Conservation (phyloP, 2,329 filamentous ascomycete genomes). For the Lecanicillium sp. region DNA sequence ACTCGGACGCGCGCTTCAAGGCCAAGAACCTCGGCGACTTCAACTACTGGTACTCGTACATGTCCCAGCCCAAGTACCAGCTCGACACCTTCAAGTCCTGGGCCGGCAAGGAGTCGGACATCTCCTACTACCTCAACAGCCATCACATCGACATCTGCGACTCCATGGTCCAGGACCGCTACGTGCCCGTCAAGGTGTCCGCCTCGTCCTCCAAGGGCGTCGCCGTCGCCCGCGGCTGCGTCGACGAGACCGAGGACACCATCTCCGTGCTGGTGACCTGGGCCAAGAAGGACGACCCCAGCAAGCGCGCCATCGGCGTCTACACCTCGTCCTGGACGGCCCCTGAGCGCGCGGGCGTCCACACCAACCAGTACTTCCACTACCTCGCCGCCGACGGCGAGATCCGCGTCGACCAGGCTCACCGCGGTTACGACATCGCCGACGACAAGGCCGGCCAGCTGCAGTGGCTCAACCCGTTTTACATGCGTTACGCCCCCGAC, state of each 20-base stretch:
- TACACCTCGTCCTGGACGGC: conserved; percentile 96
- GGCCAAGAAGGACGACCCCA: conserved; percentile 63
- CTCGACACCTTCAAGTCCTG: conserved; percentile 92
- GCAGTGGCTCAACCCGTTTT: conserved; percentile 90
- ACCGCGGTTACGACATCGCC: conserved; percentile 91
- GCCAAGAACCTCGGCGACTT: conserved; percentile 79
- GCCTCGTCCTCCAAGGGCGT: conserved; percentile 73
- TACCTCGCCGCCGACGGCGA: conserved; percentile 82
- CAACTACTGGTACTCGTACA: conserved; percentile 98
- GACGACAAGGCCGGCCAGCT: conserved; percentile 66
- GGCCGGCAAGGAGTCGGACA: conserved; percentile 88
- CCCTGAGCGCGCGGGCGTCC: conserved; percentile 86
- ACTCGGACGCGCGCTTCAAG: conserved; percentile 77
- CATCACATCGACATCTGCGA: conserved; percentile 93
- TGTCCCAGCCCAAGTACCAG: conserved; percentile 88
- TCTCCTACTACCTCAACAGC: conserved; percentile 92
- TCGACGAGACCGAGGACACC: conserved; percentile 79
- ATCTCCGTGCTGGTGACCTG: conserved; percentile 88
- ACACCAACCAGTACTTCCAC: conserved; percentile 96
- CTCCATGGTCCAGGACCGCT: conserved; percentile 73
- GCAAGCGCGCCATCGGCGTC: conserved; percentile 74
- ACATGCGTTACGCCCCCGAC: conserved; percentile 90
- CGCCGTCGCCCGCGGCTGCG: conserved; percentile 72
- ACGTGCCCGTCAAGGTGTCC: conserved; percentile 70
- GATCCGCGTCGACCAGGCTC: conserved; percentile 85